Base-by-base conservation (phyloP, 768 basidiomycete species). In the Coprinopsis strossmayeri region DNA sequence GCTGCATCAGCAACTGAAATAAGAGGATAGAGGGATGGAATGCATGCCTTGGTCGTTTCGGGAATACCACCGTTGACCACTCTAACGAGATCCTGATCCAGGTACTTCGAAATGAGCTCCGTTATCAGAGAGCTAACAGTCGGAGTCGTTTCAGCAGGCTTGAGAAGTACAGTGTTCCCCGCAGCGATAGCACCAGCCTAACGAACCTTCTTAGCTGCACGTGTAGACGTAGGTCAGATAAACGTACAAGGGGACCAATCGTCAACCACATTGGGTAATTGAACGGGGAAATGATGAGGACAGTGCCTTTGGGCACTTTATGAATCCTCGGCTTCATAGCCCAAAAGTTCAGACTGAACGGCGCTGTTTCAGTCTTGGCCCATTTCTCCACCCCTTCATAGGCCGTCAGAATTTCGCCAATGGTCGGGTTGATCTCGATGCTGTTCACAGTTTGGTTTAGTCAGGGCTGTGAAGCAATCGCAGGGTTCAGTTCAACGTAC, bases 251-350 rank as follows among this genome's bases (percentile, higher is more conserved):
- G 10, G 84, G 84, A 0, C 70, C 66, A 7, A 87, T 34, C 0
- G 73, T 61, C 45, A 85, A 62, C 70, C 72, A 82, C 9, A 88
- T 50, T 0, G 87, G 88, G 58, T 84, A 87, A 62, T 88, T 89
- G 73, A 86, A 88, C 0, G 86, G 83, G 26, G 69, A 70, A 48
- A 90, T 82, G 55, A 86, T 76, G 41, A 88, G 66, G 0, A 84
- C 74, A 21, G 81, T 74, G 2, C 87, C 87, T 61, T 91, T 92
- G 38, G 91, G 73, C 54, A 88, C 86, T 56, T 88, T 87, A 46
- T 78, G 71, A 1, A 88, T 72, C 12, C 73, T 69, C 1, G 88
- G 87, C 7, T 72, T 68, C 73, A 87, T 77, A 0, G 78, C 65
- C 5, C 66, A 69, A 57, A 71, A 86, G 55, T 73, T 79, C 44